Base-by-base conservation (phyloP, 495 filamentous ascomycete species). In the Glarea lozoyensis region DNA sequence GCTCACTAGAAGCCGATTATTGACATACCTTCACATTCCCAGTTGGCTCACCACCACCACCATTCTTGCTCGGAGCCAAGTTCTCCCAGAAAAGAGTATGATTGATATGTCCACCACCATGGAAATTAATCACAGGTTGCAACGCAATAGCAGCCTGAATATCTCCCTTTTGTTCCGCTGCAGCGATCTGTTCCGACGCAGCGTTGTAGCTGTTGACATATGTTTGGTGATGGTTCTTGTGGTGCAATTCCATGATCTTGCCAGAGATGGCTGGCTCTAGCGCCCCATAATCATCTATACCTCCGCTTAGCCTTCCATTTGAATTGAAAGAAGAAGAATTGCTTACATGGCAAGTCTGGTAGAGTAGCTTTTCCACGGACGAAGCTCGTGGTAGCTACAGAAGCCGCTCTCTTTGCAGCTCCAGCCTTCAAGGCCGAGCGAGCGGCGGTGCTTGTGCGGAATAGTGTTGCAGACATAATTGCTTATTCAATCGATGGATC, bases 231-330 rank as follows among this genome's bases (percentile, higher is more conserved):
- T 88, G 83, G 56, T 80, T 83, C 56, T 67, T 71, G 73, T 88
- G 78, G 66, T 88, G 83, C 6, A 88, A 72, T 75, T 98, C 90
- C 92, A 98, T 98, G 70, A 98, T 98, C 73, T 88, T 81, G 68
- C 86, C 89, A 31, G 84, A 89, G 69, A 98, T 93, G 61, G 84
- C 65, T 50, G 92, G 92, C 64, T 98, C 92, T 57, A 98, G 86
- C 18, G 88, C 92, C 49, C 79, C 79, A 66, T 87, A 92, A 67
- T 89, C 86, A 59, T 89, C 84, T 88, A 33, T 4, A 18, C n/a
- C 15, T 21, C 16, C 15, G 25, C 25, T 7, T 29, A 29, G 25
- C 25, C 7, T n/a, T n/a, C 7, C 25, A 29, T 29, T 29, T 7
- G n/a, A 29, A 29, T 29, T 29, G 30, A 33, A 38, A 16, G 10